These are phyloP conservation scores for Amanita inopinata DNA, from an alignment of 768 basidiomycete genomes.

Conservation along the genomic window DNA sequence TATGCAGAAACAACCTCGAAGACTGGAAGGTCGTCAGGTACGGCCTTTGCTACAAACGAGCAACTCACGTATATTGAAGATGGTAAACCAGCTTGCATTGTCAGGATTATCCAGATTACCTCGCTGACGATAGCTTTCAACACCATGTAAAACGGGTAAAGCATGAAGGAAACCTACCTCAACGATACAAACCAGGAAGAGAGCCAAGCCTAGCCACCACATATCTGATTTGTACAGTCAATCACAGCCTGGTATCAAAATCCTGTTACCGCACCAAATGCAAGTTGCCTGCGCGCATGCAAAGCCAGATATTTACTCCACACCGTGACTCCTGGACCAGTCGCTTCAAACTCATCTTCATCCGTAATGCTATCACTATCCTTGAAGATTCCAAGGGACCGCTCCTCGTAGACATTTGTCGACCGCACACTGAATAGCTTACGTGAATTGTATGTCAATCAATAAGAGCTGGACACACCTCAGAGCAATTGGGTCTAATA, in stretches of 20 bases:
- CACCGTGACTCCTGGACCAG: slow-evolving; percentile 44
- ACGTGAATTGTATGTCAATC: neutral
- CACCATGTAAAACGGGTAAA: neutral
- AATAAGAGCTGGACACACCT: slow-evolving; percentile 33
- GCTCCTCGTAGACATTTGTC: slow-evolving; percentile 92
- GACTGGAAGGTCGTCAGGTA: slow-evolving; percentile 29
- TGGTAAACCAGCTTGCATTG: slow-evolving; percentile 67
- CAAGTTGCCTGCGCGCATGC: slow-evolving; percentile 82
- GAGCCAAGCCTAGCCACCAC: slow-evolving; percentile 87
- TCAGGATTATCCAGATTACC: slow-evolving; percentile 43
- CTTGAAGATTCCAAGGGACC: slow-evolving; percentile 74
- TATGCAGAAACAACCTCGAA: slow-evolving; percentile 88
- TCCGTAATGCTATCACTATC: slow-evolving; percentile 41
- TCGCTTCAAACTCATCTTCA: slow-evolving; percentile 33
- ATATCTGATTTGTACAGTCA: slow-evolving; percentile 50
- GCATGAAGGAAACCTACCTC: slow-evolving; percentile 44
- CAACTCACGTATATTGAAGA: slow-evolving; percentile 64
- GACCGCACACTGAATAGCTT: slow-evolving; percentile 59
- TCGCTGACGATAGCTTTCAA: slow-evolving; percentile 29
- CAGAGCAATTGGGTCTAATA: slow-evolving; percentile 68
- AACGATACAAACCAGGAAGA: slow-evolving; percentile 88
- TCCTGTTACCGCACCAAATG: slow-evolving; percentile 55
- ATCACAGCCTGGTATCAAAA: neutral
- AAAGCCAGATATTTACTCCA: slow-evolving; percentile 73
- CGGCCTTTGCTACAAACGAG: neutral